phyloP scores from a whole-genome alignment of 805 yeast species.

The Ogataea trehalophila region DNA sequence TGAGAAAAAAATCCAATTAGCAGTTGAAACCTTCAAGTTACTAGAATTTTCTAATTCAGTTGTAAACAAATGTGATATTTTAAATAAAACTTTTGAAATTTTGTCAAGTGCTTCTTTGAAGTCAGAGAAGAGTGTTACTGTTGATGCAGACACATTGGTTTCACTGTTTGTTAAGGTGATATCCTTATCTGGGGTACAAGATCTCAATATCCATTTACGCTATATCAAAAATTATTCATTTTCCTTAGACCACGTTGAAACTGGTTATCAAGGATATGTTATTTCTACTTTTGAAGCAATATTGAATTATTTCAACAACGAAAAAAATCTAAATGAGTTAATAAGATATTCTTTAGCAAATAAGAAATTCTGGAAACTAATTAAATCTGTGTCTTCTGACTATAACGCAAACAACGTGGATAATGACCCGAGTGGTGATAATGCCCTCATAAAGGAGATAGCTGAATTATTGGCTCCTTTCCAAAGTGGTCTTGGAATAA shows the following conservation, averaged over 20 bases:
- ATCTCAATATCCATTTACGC: slow-evolving; percentile 57
- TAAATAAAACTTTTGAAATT: slow-evolving; percentile 48
- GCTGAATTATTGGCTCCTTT: slow-evolving; percentile 11
- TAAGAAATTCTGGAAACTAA: slow-evolving; percentile 46
- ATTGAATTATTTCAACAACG: slow-evolving; percentile 50
- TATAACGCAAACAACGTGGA: slow-evolving; percentile 12
- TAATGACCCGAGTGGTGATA: slow-evolving; percentile 18
- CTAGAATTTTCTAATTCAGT: slow-evolving; percentile 43
- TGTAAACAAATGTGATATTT: slow-evolving; percentile 40
- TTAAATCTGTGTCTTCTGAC: slow-evolving; percentile 31
- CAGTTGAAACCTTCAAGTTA: slow-evolving; percentile 48
- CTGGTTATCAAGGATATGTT: slow-evolving; percentile 71
- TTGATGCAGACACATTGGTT: slow-evolving; percentile 80
- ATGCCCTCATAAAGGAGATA: slow-evolving; percentile 8
- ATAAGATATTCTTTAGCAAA: slow-evolving; percentile 42
- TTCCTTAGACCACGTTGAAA: slow-evolving; percentile 34
- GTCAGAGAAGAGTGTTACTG: slow-evolving; percentile 20
- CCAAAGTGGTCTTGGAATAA: slow-evolving; percentile 7
- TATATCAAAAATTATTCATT: slow-evolving; percentile 61
- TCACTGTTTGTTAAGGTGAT: slow-evolving; percentile 70
- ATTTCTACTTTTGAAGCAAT: slow-evolving; percentile 84
- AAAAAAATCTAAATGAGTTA: slow-evolving; percentile 34
- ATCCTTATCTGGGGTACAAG: slow-evolving; percentile 51
- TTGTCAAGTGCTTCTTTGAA: slow-evolving; percentile 35
- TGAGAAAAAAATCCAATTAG: slow-evolving; percentile 44